Percentiles rank a stretch among this genome's conserved stretches.
Evolutionary conservation across 306 rosid species (phyloP).

Genomic region (Trichosanthes truncata): DNA sequence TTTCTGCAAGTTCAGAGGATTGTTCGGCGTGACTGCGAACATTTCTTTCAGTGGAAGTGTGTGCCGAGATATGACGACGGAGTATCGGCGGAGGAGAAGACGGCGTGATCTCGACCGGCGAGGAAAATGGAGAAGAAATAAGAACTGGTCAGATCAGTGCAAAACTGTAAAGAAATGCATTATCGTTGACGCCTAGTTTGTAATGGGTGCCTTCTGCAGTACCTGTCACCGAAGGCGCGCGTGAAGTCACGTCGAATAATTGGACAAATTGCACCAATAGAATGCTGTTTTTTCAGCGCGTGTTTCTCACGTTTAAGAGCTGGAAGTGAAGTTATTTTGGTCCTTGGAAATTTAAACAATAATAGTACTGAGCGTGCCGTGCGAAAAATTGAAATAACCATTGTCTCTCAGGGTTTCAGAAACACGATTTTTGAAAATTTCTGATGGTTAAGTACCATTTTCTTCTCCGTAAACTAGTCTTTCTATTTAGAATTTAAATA

Average conservation of each 20-base stretch:
- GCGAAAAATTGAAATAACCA: not conserved
- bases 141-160: not conserved
- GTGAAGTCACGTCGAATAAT: not conserved
- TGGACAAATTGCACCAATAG: not conserved
- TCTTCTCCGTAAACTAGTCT: too few species aligned
- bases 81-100: not conserved
- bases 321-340: not conserved
- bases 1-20: slow-evolving; percentile 14
- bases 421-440: too few species aligned
- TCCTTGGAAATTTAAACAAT: not conserved
- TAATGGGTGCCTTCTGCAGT: not conserved
- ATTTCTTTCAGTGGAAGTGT: slow-evolving; percentile 5
- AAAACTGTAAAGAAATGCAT: not conserved
- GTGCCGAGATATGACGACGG: not conserved
- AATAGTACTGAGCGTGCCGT: not conserved
- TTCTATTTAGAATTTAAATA: too few species aligned
- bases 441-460: too few species aligned
- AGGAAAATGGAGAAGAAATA: not conserved
- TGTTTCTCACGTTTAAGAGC: not conserved
- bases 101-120: not conserved
- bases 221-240: not conserved
- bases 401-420: too few species aligned
- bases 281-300: not conserved
- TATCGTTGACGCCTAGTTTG: not conserved
- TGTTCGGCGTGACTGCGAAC: slow-evolving; percentile 32